Conservation (phyloP, 257 asterid species). For the Nyctanthes arbortristis region DNA sequence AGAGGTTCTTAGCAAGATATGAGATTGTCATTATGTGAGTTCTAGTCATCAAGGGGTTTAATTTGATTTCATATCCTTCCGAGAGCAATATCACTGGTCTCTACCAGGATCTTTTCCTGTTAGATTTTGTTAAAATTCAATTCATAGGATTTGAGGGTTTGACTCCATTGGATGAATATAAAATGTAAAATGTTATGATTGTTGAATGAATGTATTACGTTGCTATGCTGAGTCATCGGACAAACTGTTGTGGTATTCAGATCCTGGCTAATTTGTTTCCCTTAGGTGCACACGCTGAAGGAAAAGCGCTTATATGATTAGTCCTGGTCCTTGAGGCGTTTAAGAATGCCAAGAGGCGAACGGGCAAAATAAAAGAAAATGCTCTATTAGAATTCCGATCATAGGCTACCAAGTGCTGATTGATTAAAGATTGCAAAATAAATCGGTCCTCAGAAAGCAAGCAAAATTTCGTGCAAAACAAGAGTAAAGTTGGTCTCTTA, state of each 20-base stretch:
- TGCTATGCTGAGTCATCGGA: not conserved
- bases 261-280: not conserved
- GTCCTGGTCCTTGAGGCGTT: too few relatives aligned
- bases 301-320: too few relatives aligned
- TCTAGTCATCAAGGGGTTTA: conserved; percentile 19
- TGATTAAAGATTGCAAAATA: too few relatives aligned
- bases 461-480: too few relatives aligned
- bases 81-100: too few relatives aligned
- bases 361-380: too few relatives aligned
- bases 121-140: conserved; percentile 21
- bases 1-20: conserved; percentile 11
- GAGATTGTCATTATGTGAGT: conserved; percentile 14
- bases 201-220: not conserved
- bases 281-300: not conserved
- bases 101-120: conserved; percentile 9
- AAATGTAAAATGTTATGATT: conserved; percentile 5
- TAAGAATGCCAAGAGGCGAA: too few relatives aligned
- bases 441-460: too few relatives aligned
- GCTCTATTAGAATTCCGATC: too few relatives aligned
- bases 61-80: conserved; percentile 12
- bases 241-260: not conserved
- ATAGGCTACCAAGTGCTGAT: too few relatives aligned
- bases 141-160: not conserved
- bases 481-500: too few relatives aligned
- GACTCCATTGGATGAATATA: not conserved